These are phyloP conservation scores for Datura wrightii DNA, from an alignment of 257 asterid genomes.

Conservation along the genomic window DNA sequence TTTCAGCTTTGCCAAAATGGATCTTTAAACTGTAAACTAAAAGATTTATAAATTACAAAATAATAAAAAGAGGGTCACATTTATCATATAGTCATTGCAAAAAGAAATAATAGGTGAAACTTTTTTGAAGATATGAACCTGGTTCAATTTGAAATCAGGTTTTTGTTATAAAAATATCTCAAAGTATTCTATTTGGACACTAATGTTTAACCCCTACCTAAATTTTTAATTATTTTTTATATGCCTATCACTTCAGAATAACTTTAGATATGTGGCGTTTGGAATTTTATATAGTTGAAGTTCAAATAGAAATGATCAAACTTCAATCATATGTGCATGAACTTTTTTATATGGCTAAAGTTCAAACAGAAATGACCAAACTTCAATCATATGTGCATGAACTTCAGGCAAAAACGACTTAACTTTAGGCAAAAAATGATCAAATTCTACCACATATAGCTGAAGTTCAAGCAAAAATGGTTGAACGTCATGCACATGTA, in stretches of 20 bases:
- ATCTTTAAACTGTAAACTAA: not conserved
- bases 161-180: not conserved
- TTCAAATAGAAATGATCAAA: not conserved
- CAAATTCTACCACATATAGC: not conserved
- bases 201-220: not conserved
- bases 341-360: not conserved
- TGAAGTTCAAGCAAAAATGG: not conserved
- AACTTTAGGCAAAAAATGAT: not conserved
- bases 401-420: no score
- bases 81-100: not conserved
- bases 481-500: not conserved
- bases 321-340: not conserved
- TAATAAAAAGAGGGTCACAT: not conserved
- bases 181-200: not conserved
- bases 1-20: not conserved
- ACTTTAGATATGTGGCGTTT: not conserved
- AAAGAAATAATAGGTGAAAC: no score
- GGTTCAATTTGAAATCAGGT: not conserved
- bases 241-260: not conserved
- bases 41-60: not conserved
- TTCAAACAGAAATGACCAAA: no score
- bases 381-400: no score
- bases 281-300: not conserved
- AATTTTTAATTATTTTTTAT: not conserved
- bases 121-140: not conserved